A percentile compares a stretch with the other conserved stretches of the same genome.
phyloP scores from a whole-genome alignment of 495 filamentous ascomycete genomes.

The Trichoderma parareesei region DNA sequence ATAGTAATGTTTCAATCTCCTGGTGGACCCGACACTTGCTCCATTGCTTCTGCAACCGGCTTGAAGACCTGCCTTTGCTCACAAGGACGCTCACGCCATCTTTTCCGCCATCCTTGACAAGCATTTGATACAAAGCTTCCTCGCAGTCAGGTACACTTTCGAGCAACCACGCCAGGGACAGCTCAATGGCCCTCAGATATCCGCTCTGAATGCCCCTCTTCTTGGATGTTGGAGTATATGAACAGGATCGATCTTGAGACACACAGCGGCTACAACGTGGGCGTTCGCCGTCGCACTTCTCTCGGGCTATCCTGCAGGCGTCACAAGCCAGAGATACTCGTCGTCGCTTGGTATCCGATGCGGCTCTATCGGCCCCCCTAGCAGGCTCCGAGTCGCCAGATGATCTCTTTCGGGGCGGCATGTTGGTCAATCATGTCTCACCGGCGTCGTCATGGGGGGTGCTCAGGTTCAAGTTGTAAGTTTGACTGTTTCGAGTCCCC shows the following conservation, averaged over 20 bases:
- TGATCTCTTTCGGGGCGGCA: conserved; percentile 2
- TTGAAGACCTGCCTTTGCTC: conserved; percentile 41
- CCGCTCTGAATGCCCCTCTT: conserved; percentile 62
- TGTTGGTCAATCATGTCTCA: neutral
- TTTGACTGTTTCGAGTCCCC: neutral
- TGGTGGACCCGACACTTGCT: conserved; percentile 45
- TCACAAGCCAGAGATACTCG: conserved; percentile 63
- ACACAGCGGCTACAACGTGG: conserved; percentile 57
- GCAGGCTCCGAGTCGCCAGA: neutral
- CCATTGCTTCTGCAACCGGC: conserved; percentile 51
- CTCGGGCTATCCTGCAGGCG: conserved; percentile 55
- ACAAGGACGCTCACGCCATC: conserved; percentile 27
- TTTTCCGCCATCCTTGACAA: conserved; percentile 21
- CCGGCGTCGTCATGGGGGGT: neutral
- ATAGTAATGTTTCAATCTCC: conserved; percentile 48
- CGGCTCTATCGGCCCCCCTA: conserved; percentile 16
- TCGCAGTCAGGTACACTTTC: conserved; percentile 25
- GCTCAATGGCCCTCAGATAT: conserved; percentile 55
- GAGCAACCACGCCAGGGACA: conserved; percentile 31
- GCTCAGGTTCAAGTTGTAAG: neutral
- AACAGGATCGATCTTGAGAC: conserved; percentile 50
- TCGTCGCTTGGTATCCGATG: conserved; percentile 36
- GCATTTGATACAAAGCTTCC: conserved; percentile 22
- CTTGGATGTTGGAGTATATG: conserved; percentile 61
- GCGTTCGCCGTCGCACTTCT: conserved; percentile 59